phyloP scores from a whole-genome alignment of 2,329 filamentous ascomycete species.

The Neofusicoccum umdonicola region DNA sequence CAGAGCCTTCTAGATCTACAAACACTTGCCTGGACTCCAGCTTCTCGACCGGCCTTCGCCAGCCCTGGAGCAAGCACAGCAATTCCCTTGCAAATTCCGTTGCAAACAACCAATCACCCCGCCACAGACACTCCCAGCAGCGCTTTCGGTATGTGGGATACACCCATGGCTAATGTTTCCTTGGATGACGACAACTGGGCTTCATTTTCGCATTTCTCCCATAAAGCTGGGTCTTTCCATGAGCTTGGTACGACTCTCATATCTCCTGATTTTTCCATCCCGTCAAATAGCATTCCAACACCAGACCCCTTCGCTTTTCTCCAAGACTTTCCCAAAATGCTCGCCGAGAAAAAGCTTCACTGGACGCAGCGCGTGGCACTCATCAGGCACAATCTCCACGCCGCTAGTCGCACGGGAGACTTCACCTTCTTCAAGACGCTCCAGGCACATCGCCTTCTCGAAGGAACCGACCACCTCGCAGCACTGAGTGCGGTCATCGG shows the following conservation, averaged over 20 bases:
- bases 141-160: conserved; percentile 7
- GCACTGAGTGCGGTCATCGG: conserved; percentile 40
- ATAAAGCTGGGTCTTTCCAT: conserved; percentile 10
- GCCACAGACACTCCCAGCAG: background rate
- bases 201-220: background rate
- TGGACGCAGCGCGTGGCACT: conserved; percentile 48
- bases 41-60: background rate
- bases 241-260: background rate
- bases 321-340: conserved; percentile 5
- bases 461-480: conserved; percentile 47
- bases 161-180: conserved; percentile 3
- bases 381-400: conserved; percentile 45
- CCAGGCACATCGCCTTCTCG: conserved; percentile 43
- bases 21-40: background rate
- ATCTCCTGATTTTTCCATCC: background rate
- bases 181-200: background rate
- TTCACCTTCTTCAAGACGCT: conserved; percentile 49
- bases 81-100: background rate
- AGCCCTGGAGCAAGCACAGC: background rate
- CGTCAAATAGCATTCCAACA: background rate
- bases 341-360: conserved; percentile 35
- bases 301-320: background rate
- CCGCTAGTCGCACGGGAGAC: conserved; percentile 43
- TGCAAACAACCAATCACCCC: background rate
- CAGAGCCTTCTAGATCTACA: conserved; percentile 6